phyloP scores from a whole-genome alignment of 2,329 filamentous ascomycete species.

The Microsporum canis region DNA sequence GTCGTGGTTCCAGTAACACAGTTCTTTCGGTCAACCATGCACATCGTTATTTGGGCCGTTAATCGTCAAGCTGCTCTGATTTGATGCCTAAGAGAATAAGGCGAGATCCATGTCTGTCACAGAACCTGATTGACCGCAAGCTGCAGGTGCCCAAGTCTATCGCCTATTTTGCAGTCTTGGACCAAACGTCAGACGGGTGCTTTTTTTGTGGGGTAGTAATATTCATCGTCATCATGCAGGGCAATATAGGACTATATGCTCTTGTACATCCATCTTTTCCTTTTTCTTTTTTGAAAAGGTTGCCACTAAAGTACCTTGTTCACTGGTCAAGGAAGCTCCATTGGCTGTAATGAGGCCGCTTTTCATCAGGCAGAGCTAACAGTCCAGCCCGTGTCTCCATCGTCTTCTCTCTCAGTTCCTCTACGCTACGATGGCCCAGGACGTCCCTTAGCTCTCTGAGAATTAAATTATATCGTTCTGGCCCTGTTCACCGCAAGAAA shows the following conservation, averaged over 20 bases:
- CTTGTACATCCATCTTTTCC: background rate
- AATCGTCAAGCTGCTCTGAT: background rate
- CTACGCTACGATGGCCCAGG: constrained; percentile 4
- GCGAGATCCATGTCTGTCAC: background rate
- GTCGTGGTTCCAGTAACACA: constrained; percentile 1
- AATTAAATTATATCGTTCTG: constrained; percentile 4
- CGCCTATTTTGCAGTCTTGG: background rate
- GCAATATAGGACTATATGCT: background rate
- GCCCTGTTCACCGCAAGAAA: background rate
- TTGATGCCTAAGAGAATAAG: constrained; percentile 2
- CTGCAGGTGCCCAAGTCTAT: background rate
- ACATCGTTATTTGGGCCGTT: background rate
- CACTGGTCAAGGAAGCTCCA: constrained; percentile 8
- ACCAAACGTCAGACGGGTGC: background rate
- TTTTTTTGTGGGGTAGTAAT: background rate
- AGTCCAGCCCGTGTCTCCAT: constrained; percentile 4
- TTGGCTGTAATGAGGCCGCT: background rate
- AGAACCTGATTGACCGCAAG: background rate
- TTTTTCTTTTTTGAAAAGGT: background rate
- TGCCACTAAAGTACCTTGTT: background rate
- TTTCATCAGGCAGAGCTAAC: constrained; percentile 6
- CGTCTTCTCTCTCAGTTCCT: constrained; percentile 2
- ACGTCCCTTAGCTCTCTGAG: background rate
- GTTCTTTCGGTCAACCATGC: background rate
- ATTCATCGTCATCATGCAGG: background rate